Base-by-base conservation (phyloP, 2,329 filamentous ascomycete genomes). In the Dactylellina leptospora region DNA sequence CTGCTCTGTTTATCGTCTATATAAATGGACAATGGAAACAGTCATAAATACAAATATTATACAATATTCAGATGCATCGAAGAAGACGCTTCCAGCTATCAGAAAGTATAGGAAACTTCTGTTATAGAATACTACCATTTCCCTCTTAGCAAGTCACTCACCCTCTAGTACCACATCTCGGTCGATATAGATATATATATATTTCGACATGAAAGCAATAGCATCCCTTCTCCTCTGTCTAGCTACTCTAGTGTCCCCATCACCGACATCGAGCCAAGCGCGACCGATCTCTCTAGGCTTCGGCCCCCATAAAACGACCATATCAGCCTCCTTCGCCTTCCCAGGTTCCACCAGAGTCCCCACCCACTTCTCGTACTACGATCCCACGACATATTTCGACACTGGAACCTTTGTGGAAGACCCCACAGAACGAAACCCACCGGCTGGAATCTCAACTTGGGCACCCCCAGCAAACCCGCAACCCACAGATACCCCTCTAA, bases 401-500 rank as follows among this genome's bases (percentile, higher is more conserved):
- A 45, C 6, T 6, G 30, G 13, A 33, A 33, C 30, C 30, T n/a
- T n/a, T n/a, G n/a, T n/a, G 9, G 38, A 42, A 42, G 38, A 42
- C 4, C 22, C 23, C 3, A 10, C 18, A 3, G 9, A 20, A 3
- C 45, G 13, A 38, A 55, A 10, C 36, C 30, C 48, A 2, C 36
- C 6, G 11, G 36, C 13, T 40, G 4, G 3, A 40, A 40, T 40
- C 36, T 38, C 30, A 53, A 48, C 59, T 2, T 44, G 42, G 4
- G 51, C 58, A 0, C 42, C 42, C 3, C 47, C 63, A 33, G 53
- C 66, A 3, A 51, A 64, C 38, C 18, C 25, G n/a, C 10, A n/a
- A 25, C 33, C 44, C 2, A 44, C n/a, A 10, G 25, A 47, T 40
- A 8, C 11, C 18, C 33, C 59, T 4, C 33, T 60, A 16, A 55